Percentiles rank a stretch among this genome's conserved stretches.
phyloP scores from a whole-genome alignment of 768 basidiomycete genomes.

The Serendipita indica region DNA sequence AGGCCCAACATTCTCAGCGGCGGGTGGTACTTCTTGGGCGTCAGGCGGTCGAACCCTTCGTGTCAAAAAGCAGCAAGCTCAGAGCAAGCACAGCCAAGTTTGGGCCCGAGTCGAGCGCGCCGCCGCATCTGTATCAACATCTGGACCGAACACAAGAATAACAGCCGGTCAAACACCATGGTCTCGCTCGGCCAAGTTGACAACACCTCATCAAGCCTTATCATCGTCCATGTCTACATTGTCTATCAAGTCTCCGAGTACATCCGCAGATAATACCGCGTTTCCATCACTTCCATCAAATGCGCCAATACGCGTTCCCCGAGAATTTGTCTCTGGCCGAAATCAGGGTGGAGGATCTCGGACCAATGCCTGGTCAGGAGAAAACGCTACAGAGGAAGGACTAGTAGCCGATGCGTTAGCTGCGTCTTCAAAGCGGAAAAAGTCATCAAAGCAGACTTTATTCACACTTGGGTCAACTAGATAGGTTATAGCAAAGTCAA shows the following conservation, averaged over 20 bases:
- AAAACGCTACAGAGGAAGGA: slow-evolving; percentile 10
- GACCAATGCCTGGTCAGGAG: slow-evolving; percentile 13
- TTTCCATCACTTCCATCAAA: slow-evolving; percentile 10
- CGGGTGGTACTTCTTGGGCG: slow-evolving; percentile 64
- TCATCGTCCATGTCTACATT: slow-evolving; percentile 19
- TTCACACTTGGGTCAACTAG: slow-evolving; percentile 40
- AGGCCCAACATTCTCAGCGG: slow-evolving; percentile 29
- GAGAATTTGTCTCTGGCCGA: slow-evolving; percentile 10
- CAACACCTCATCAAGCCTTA: slow-evolving; percentile 8
- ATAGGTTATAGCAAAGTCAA: too few species aligned
- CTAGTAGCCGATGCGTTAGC: slow-evolving; percentile 16
- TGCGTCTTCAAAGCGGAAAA: slow-evolving; percentile 45
- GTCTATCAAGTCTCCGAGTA: slow-evolving; percentile 21
- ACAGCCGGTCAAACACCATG: slow-evolving; percentile 18
- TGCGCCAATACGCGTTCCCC: slow-evolving; percentile 31
- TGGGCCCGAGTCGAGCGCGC: slow-evolving; percentile 83
- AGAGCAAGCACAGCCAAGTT: slow-evolving; percentile 40
- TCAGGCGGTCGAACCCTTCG: slow-evolving; percentile 71
- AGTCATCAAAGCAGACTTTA: slow-evolving; percentile 72
- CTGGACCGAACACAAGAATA: slow-evolving; percentile 17
- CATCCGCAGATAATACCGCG: slow-evolving; percentile 15
- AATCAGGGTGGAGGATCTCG: slow-evolving; percentile 11
- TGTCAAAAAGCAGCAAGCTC: slow-evolving; percentile 61
- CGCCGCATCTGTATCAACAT: slow-evolving; percentile 35
- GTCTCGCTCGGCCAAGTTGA: slow-evolving; percentile 27